phyloP scores from a whole-genome alignment of 352 stramenopile species.

The Nothophytophthora sp. region DNA sequence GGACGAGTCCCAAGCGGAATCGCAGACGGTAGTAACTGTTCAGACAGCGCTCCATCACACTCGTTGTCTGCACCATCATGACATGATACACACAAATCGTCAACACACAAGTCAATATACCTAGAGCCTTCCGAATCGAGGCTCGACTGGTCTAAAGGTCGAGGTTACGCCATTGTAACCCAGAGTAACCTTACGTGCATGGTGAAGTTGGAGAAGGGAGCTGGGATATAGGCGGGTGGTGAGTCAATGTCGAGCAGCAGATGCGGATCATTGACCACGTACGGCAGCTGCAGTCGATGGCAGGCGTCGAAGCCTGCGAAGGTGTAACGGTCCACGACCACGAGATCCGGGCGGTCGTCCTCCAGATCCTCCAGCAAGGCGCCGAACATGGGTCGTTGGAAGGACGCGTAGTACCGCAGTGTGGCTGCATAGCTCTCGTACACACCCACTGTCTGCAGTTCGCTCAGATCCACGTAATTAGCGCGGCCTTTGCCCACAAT shows the following conservation, averaged over 20 bases:
- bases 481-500: conserved; percentile 44
- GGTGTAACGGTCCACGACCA: conserved; percentile 81
- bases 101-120: conserved; percentile 3
- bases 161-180: no score
- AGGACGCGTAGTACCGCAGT: conserved; percentile 76
- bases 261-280: conserved; percentile 81
- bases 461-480: conserved; percentile 24
- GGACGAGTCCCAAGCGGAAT: conserved; percentile 65
- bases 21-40: conserved; percentile 79
- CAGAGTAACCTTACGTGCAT: conserved; percentile 83
- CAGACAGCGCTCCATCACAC: conserved; percentile 74
- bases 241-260: conserved; percentile 87
- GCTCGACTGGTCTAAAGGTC: no score
- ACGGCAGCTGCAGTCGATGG: conserved; percentile 66
- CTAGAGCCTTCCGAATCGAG: no score
- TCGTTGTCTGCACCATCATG: conserved; percentile 67
- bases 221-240: conserved; percentile 73
- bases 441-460: conserved; percentile 39
- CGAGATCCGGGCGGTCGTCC: conserved; percentile 63
- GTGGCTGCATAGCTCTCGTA: conserved; percentile 72
- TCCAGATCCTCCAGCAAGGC: conserved; percentile 61
- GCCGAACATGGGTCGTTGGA: conserved; percentile 75
- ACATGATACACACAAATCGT: neutral
- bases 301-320: conserved; percentile 78
- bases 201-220: conserved; percentile 80